A percentile compares a stretch with the other conserved stretches of the same genome.
Evolutionary conservation across 1,284 basidiomycete genomes (phyloP).

Genomic region (Trichosporon faecale): DNA sequence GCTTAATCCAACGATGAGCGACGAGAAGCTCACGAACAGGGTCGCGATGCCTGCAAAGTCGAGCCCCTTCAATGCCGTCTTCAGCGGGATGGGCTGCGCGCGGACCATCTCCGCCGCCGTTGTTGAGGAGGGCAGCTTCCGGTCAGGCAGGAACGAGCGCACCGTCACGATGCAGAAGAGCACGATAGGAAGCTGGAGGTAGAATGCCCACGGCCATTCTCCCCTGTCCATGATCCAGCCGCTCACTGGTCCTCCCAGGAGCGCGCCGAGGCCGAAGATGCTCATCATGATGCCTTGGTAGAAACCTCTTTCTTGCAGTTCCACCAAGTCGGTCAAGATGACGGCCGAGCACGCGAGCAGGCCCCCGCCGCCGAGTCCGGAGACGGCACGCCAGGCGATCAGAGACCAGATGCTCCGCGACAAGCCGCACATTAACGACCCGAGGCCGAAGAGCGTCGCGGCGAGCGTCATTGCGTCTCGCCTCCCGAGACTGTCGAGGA

Average conservation of each 20-base stretch:
- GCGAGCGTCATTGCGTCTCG: slow-evolving; percentile 47
- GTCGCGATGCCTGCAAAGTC: slow-evolving; percentile 52
- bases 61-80: slow-evolving; percentile 35
- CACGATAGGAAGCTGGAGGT: slow-evolving; percentile 42
- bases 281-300: slow-evolving; percentile 53
- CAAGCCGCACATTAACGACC: slow-evolving; percentile 44
- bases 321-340: slow-evolving; percentile 51
- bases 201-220: slow-evolving; percentile 48
- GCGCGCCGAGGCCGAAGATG: slow-evolving; percentile 47
- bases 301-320: slow-evolving; percentile 48
- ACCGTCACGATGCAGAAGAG: slow-evolving; percentile 38
- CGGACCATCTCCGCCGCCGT: slow-evolving; percentile 31
- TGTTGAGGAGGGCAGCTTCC: slow-evolving; percentile 37
- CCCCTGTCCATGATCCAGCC: slow-evolving; percentile 47
- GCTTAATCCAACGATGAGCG: slow-evolving; percentile 71
- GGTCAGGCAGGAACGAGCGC: slow-evolving; percentile 38
- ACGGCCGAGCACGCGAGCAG: slow-evolving; percentile 49
- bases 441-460: slow-evolving; percentile 42
- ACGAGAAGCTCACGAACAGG: slow-evolving; percentile 68
- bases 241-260: slow-evolving; percentile 47
- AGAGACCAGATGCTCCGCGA: slow-evolving; percentile 42
- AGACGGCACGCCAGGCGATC: slow-evolving; percentile 44
- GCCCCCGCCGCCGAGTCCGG: slow-evolving; percentile 51
- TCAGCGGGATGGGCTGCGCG: background rate
- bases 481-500: slow-evolving; percentile 49